Base-by-base conservation (phyloP, 352 stramenopile genomes). In the Saprolegnia diclina region DNA sequence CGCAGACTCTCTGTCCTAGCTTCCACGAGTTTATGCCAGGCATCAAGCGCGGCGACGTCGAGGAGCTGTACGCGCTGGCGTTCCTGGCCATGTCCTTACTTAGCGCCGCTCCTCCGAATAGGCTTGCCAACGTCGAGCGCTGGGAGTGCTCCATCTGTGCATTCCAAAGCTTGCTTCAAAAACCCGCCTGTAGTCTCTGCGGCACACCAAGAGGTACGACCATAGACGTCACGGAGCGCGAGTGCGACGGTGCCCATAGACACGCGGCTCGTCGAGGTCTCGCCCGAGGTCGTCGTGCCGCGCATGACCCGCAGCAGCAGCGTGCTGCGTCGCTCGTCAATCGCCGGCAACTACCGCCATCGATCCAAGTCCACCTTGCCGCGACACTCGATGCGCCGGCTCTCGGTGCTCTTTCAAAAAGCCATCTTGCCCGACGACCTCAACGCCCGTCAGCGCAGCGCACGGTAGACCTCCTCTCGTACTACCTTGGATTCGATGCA, bases 31-130 rank as follows among this genome's bases (percentile, higher is more conserved):
- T 66, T 24, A 66, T 54, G 59, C 59, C 59, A 22, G 59, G 59
- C 24, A 66, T 66, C 19, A 53, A 66, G 32, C 40, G 59, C 21
- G 19, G 59, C 45, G 59, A 66, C 24, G 35, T 66, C 26, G 59
- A 66, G 56, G 59, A 66, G 32, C 32, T 66, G 59, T 66, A 66
- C 21, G n/a, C n/a, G n/a, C n/a, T n/a, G n/a, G n/a, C n/a, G 59
- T 24, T 24, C 6, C 11, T 53, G 62, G 35, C 59, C 50, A 14
- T 29, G 50, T 35, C 29, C 29, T 35, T 35, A n/a, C 29, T 35
- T 35, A 5, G n/a, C n/a, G n/a, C 2, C 29, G 29, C 29, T 35
- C 29, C 2, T 35, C 2, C 29, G 29, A 35, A 35, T 57, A 68
- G 62, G 24, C 24, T 68, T 5, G 19, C 46, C 16, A 37, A 68